Evolutionary conservation across 352 stramenopile genomes (phyloP), one percentile per base, ranked within the genome.

Genomic region (Pythium sukuiense): DNA sequence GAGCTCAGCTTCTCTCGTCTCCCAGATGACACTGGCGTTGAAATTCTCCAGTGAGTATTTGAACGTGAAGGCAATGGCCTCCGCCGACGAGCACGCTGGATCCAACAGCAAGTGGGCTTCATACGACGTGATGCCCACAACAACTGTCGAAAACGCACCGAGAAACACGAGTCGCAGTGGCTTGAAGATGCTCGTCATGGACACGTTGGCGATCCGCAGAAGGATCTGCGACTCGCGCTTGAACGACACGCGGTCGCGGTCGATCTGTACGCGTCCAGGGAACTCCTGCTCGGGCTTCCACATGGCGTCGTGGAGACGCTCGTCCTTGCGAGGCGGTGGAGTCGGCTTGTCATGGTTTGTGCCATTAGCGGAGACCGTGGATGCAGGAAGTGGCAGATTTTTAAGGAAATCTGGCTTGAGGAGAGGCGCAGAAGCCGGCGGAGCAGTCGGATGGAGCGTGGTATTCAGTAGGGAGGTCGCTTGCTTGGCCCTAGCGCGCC

Each of bases 221-320:
- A 85, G 61, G n/a, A 88, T 73, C 61, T 88, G 77, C 35, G 72
- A 56, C 63, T 85, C 77, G 33, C 75, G 70, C 11, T 41, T 57
- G 24, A 85, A 53, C 16, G 59, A 75, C 67, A 80, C 65, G 30
- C 69, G 72, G 32, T 73, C 55, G 37, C 62, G 71, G 55, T 80
- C 57, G 61, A 85, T 73, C 41, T 74, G 80, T 24, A 72, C 71
- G 59, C 70, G 62, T 9, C 77, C 77, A 2, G 76, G 77, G 59
- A 88, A 88, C 62, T 88, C 80, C 52, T 88, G 72, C 59, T 79
- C 71, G 55, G 74, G 73, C 54, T 83, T 83, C 80, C 80, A 88
- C 62, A 88, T 72, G 27, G 76, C 75, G 52, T 88, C 80, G 39
- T 75, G 70, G 16, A 89, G 66, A 9, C 76, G 76, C 32, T 64